Evolutionary conservation across 768 basidiomycete genomes (phyloP).

Genomic region (Auricularia auricula-judae): DNA sequence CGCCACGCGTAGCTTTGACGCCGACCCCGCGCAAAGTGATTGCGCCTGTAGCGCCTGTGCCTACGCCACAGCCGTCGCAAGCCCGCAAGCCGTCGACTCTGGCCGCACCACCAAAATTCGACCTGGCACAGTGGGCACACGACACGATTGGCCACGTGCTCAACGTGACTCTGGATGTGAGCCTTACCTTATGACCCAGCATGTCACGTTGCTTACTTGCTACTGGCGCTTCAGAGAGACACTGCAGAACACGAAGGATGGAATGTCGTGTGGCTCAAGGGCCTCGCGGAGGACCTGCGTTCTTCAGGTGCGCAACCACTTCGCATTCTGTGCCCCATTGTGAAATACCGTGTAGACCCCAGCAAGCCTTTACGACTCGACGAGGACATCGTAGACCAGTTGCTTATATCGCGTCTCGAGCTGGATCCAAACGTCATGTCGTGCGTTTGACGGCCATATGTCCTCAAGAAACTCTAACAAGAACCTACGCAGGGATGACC

Average conservation of each 20-base stretch:
- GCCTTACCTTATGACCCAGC: constrained; percentile 16
- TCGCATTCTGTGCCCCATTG: background rate
- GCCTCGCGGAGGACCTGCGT: constrained; percentile 51
- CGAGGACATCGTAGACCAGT: constrained; percentile 56
- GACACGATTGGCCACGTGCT: constrained; percentile 57
- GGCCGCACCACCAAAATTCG: constrained; percentile 30
- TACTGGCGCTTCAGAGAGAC: constrained; percentile 31
- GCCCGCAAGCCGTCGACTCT: constrained; percentile 37
- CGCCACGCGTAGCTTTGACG: constrained; percentile 23
- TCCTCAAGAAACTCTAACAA: constrained; percentile 5
- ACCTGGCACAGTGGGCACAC: constrained; percentile 61
- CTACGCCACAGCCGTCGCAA: constrained; percentile 23
- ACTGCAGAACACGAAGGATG: constrained; percentile 51
- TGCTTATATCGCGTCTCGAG: constrained; percentile 78
- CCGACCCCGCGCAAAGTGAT: constrained; percentile 13
- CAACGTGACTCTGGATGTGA: constrained; percentile 69
- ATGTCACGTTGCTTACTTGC: background rate
- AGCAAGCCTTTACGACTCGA: constrained; percentile 34
- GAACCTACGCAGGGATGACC: constrained; percentile 42
- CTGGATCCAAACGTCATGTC: constrained; percentile 61
- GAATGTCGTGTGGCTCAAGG: constrained; percentile 76
- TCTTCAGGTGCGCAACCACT: constrained; percentile 25
- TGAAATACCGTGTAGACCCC: constrained; percentile 7
- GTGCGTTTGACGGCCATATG: constrained; percentile 30
- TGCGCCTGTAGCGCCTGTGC: constrained; percentile 19